A percentile compares a stretch with the other conserved stretches of the same genome.
Evolutionary conservation across 148 eudicot species (phyloP).

Genomic region (Selenicereus undatus): DNA sequence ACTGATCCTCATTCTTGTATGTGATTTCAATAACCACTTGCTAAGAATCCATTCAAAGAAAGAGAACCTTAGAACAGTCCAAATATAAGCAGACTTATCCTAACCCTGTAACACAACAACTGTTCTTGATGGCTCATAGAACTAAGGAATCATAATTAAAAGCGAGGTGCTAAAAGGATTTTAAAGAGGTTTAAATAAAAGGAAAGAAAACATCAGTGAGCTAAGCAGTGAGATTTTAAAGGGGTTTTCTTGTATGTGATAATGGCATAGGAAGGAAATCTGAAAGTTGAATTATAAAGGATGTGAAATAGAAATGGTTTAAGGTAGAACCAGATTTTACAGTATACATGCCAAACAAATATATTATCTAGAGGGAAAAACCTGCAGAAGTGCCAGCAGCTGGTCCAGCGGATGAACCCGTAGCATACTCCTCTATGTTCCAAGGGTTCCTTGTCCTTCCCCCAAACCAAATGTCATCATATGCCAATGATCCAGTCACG

Average conservation of each 20-base stretch:
- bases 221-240: background rate
- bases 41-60: background rate
- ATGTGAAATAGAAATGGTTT: background rate
- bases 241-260: background rate
- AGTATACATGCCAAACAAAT: background rate
- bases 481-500: slow-evolving; percentile 77
- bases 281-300: background rate
- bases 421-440: slow-evolving; percentile 82
- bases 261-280: background rate
- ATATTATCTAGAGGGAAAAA: slow-evolving; percentile 10
- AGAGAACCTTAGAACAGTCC: background rate
- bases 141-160: background rate
- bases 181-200: background rate
- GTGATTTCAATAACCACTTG: no score
- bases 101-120: background rate
- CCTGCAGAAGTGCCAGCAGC: slow-evolving; percentile 95
- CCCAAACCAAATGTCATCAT: slow-evolving; percentile 94
- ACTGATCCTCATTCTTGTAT: no score
- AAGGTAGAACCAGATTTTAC: background rate
- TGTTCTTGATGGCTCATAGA: background rate
- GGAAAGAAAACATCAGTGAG: background rate
- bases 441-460: slow-evolving; percentile 96
- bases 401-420: slow-evolving; percentile 95
- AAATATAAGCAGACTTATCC: background rate
- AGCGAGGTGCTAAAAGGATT: background rate